Evolutionary conservation across 768 basidiomycete genomes (phyloP).

Genomic region (Obba rivulosa): DNA sequence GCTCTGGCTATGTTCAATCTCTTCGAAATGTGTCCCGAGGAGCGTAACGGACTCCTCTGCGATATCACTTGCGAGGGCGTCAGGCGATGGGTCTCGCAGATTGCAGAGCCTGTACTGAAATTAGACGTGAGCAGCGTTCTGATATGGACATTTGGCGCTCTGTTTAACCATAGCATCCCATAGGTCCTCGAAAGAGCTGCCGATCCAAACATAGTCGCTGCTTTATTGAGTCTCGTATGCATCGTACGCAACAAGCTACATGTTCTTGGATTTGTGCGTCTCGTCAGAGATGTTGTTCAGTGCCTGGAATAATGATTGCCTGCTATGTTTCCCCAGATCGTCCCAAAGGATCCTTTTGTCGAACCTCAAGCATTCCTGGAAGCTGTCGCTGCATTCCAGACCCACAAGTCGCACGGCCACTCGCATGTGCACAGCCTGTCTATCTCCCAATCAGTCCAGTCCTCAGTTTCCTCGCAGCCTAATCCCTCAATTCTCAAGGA

Average conservation of each 20-base stretch:
- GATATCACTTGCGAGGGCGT: slow-evolving; percentile 73
- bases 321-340: slow-evolving; percentile 16
- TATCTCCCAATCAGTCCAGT: slow-evolving; percentile 7
- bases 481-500: neutral
- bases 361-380: slow-evolving; percentile 55
- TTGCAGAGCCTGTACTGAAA: slow-evolving; percentile 57
- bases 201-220: slow-evolving; percentile 68
- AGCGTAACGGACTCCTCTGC: slow-evolving; percentile 65
- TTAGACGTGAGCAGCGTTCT: slow-evolving; percentile 44
- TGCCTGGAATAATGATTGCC: neutral
- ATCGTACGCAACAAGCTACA: slow-evolving; percentile 66
- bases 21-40: slow-evolving; percentile 36
- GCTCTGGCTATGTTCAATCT: slow-evolving; percentile 69
- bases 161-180: neutral
- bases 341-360: slow-evolving; percentile 78
- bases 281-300: too few relatives aligned
- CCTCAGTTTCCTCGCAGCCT: slow-evolving; percentile 10
- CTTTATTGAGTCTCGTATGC: slow-evolving; percentile 65
- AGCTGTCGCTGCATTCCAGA: slow-evolving; percentile 35
- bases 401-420: slow-evolving; percentile 18
- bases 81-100: slow-evolving; percentile 56
- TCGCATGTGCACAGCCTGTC: slow-evolving; percentile 8
- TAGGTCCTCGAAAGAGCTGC: slow-evolving; percentile 69
- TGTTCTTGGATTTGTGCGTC: slow-evolving; percentile 38
- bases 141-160: neutral